These are phyloP conservation scores for Sporisorium exsertum DNA, from an alignment of 1,284 basidiomycete species.

Conservation along the genomic window DNA sequence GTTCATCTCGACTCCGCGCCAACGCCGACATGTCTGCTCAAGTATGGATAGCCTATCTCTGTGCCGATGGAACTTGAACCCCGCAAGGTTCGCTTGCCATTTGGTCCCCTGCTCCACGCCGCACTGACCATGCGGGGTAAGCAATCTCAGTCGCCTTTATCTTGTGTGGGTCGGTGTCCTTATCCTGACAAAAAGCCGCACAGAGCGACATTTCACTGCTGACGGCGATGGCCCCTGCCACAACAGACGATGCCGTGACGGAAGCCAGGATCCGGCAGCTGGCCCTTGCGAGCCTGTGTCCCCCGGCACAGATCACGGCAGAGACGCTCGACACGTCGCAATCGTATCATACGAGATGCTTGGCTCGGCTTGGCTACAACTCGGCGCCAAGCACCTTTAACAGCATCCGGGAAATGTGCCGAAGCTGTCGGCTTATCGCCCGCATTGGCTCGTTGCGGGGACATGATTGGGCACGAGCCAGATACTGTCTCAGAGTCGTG, in stretches of 20 bases:
- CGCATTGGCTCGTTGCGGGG: background rate
- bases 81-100: background rate
- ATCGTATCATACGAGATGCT: no score
- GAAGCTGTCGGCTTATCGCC: background rate
- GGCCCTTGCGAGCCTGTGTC: background rate
- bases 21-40: no score
- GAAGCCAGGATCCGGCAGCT: background rate
- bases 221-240: background rate
- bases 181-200: background rate
- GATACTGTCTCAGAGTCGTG: background rate
- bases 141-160: background rate
- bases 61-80: background rate
- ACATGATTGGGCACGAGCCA: conserved; percentile 1
- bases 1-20: background rate
- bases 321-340: background rate
- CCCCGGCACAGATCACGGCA: background rate
- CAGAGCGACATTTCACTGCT: background rate
- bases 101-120: background rate
- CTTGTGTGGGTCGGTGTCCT: background rate
- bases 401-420: background rate
- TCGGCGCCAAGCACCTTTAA: conserved; percentile 2
- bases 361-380: background rate
- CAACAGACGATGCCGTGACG: background rate
- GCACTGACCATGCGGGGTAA: conserved; percentile 8
- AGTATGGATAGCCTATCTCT: background rate